phyloP scores from a whole-genome alignment of 1,139 yeast species.

The Candida tetrigidarum region DNA sequence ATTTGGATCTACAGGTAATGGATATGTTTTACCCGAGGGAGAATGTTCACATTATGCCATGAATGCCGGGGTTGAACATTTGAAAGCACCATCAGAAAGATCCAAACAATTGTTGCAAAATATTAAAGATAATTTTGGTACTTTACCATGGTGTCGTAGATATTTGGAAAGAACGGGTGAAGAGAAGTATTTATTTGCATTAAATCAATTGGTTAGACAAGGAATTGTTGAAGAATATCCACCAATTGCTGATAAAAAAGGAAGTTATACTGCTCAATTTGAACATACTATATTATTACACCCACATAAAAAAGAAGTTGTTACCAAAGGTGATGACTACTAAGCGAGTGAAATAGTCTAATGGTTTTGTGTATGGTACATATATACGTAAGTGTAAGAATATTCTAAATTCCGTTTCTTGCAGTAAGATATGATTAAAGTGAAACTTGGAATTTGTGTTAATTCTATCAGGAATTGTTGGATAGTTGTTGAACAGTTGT shows the following conservation, averaged over 20 bases:
- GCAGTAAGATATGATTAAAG: too few relatives aligned
- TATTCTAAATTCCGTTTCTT: not conserved
- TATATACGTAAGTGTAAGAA: not conserved
- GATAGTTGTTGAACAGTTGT: too few relatives aligned
- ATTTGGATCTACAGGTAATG: slow-evolving; percentile 95
- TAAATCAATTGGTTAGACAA: slow-evolving; percentile 81
- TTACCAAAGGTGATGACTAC: slow-evolving; percentile 94
- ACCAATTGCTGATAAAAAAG: slow-evolving; percentile 86
- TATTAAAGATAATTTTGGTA: slow-evolving; percentile 84
- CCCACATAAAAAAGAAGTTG: slow-evolving; percentile 92
- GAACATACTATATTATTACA: slow-evolving; percentile 94
- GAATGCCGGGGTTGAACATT: slow-evolving; percentile 48
- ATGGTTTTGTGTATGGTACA: not conserved
- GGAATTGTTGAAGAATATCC: slow-evolving; percentile 94
- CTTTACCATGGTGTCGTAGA: slow-evolving; percentile 96
- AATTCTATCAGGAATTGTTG: not conserved
- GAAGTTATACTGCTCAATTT: slow-evolving; percentile 93
- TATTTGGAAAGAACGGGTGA: slow-evolving; percentile 92
- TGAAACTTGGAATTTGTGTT: slow-evolving; percentile 1
- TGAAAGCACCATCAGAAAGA: slow-evolving; percentile 57
- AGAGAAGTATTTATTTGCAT: slow-evolving; percentile 88
- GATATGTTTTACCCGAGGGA: slow-evolving; percentile 83
- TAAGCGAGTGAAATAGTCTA: slow-evolving; percentile 25
- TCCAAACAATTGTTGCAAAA: slow-evolving; percentile 69
- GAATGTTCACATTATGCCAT: slow-evolving; percentile 94